Percentiles rank a stretch among this genome's conserved stretches.
Evolutionary conservation across 192 early-diverging fungal genomes (phyloP).

Genomic region (Coemansia sp.): DNA sequence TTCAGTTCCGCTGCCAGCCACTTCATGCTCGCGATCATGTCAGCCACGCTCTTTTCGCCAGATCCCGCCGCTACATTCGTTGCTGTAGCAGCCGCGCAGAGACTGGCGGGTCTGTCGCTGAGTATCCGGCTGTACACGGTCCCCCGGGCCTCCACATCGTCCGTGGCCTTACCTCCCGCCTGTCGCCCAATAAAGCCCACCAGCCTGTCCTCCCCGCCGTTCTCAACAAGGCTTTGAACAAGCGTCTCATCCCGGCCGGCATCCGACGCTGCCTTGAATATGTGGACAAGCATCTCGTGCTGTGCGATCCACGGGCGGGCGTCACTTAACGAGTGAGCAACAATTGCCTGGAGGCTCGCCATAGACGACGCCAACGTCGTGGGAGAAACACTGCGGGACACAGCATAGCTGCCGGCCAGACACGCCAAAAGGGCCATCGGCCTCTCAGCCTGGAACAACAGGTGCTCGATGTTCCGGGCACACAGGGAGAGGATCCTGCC

Average conservation of each 20-base stretch:
- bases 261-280: conserved; percentile 3
- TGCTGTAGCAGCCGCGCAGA: not conserved
- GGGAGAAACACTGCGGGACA: not conserved
- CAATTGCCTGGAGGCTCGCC: not conserved
- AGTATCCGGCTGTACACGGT: not conserved
- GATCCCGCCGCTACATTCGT: not conserved
- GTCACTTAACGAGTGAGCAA: conserved; percentile 1
- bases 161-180: not conserved
- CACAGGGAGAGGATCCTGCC: conserved; percentile 13
- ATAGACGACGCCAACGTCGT: not conserved
- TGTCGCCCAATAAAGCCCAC: not conserved
- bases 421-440: conserved; percentile 11
- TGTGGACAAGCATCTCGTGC: conserved; percentile 1
- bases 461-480: conserved; percentile 8
- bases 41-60: not conserved
- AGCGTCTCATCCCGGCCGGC: not conserved
- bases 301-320: conserved; percentile 1
- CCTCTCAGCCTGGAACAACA: not conserved
- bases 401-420: conserved; percentile 27
- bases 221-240: not conserved
- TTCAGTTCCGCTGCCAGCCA: conserved; percentile 4
- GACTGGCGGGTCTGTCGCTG: not conserved
- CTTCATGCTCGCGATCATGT: not conserved
- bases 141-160: not conserved
- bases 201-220: conserved; percentile 4